Conservation (phyloP, 495 filamentous ascomycete species). For the Parathielavia hyrcaniae region DNA sequence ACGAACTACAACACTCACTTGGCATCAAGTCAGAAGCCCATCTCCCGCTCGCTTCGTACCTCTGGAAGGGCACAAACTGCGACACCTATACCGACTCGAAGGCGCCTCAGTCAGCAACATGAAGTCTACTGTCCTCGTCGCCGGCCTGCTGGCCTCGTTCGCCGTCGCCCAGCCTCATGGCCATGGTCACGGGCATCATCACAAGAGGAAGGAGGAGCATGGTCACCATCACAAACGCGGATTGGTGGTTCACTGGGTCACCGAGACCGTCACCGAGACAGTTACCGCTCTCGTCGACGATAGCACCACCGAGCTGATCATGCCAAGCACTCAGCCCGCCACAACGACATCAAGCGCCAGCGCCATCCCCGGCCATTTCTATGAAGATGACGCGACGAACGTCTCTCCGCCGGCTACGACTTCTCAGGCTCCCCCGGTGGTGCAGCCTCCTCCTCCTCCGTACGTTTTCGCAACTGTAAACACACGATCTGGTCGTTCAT, state of each 20-base stretch:
- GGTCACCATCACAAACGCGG: conserved; percentile 36
- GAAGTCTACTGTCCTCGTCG: conserved; percentile 43
- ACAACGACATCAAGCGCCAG: conserved; percentile 11
- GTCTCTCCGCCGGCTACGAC: conserved; percentile 14
- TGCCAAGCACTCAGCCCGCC: conserved; percentile 27
- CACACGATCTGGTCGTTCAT: neutral
- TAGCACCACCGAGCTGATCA: conserved; percentile 36
- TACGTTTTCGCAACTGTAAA: conserved; percentile 18
- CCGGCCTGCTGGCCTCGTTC: conserved; percentile 40
- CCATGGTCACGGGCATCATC: conserved; percentile 37
- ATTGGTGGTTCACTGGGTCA: conserved; percentile 45
- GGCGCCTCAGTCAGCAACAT: conserved; percentile 34
- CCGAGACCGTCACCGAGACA: conserved; percentile 44
- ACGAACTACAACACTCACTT: neutral
- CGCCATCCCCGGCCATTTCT: conserved; percentile 37
- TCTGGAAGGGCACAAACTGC: neutral
- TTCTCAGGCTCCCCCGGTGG: conserved; percentile 13
- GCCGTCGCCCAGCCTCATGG: conserved; percentile 42
- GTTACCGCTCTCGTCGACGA: conserved; percentile 44
- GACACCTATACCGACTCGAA: neutral
- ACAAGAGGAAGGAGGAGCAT: conserved; percentile 27
- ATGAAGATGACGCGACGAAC: conserved; percentile 28
- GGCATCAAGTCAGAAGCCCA: neutral
- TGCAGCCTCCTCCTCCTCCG: conserved; percentile 18
- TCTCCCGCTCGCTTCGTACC: too few species aligned